These are phyloP conservation scores for Phytophthora uliginosa DNA, from an alignment of 352 stramenopile genomes.

Conservation along the genomic window DNA sequence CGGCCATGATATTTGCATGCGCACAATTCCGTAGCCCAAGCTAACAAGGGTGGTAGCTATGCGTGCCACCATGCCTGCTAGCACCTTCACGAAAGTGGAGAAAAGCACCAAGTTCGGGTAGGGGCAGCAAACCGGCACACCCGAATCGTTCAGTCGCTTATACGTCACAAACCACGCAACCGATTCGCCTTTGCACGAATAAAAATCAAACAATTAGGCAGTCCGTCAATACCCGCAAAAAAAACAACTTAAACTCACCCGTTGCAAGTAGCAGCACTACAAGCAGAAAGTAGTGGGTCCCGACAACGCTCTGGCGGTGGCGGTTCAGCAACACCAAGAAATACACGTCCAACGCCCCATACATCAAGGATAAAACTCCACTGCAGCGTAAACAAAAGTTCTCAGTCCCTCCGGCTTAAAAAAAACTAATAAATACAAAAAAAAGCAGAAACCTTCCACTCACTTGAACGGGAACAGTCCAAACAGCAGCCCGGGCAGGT, in stretches of 20 bases:
- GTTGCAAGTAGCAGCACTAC: constrained; percentile 83
- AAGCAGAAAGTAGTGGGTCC: constrained; percentile 88
- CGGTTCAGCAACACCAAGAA: constrained; percentile 79
- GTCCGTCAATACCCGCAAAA: neutral
- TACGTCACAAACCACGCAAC: constrained; percentile 86
- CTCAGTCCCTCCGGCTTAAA: neutral
- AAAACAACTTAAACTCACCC: constrained; percentile 30
- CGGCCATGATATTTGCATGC: constrained; percentile 73
- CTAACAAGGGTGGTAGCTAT: constrained; percentile 84
- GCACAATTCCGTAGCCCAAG: constrained; percentile 85
- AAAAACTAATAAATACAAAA: neutral
- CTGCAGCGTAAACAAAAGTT: constrained; percentile 40
- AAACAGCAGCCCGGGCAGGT: constrained; percentile 81
- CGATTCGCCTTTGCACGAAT: constrained; percentile 56
- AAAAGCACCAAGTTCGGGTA: constrained; percentile 76
- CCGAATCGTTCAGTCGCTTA: constrained; percentile 75
- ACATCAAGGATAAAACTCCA: constrained; percentile 76
- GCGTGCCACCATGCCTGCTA: constrained; percentile 78
- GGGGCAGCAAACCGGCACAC: constrained; percentile 80
- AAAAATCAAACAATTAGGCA: neutral
- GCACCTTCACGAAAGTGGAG: constrained; percentile 80
- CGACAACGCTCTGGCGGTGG: constrained; percentile 77
- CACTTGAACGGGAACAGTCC: constrained; percentile 91
- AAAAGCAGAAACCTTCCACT: constrained; percentile 15
- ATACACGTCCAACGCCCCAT: constrained; percentile 70